These are phyloP conservation scores for Lumnitzera racemosa DNA, from an alignment of 345 rosid genomes.

Conservation along the genomic window DNA sequence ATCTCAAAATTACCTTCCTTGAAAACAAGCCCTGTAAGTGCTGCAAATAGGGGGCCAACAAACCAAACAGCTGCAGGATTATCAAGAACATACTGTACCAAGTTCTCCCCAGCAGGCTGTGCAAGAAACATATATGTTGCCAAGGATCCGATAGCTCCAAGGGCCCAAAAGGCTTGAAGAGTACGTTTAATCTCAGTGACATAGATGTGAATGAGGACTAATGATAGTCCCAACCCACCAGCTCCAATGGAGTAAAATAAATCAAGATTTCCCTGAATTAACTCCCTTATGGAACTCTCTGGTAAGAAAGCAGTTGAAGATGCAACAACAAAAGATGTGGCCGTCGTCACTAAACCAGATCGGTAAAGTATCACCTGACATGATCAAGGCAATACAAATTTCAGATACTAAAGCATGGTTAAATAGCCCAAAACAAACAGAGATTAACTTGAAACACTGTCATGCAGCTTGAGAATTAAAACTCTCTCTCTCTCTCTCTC, in stretches of 20 bases:
- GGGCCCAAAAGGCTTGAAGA: slow-evolving; percentile 88
- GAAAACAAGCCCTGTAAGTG: slow-evolving; percentile 86
- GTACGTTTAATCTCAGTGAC: slow-evolving; percentile 88
- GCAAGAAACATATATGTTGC: slow-evolving; percentile 54
- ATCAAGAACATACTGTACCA: slow-evolving; percentile 58
- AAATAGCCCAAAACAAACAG: background rate
- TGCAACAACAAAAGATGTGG: slow-evolving; percentile 71
- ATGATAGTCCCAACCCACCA: slow-evolving; percentile 69
- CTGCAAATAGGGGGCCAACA: slow-evolving; percentile 87
- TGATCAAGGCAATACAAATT: slow-evolving; percentile 1
- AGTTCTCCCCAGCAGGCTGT: slow-evolving; percentile 54
- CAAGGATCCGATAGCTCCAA: slow-evolving; percentile 69
- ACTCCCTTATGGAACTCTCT: slow-evolving; percentile 33
- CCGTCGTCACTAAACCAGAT: slow-evolving; percentile 74
- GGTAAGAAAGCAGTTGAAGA: slow-evolving; percentile 75
- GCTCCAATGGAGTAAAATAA: slow-evolving; percentile 60
- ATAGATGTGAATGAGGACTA: slow-evolving; percentile 79
- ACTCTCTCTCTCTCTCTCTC: no score
- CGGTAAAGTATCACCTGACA: slow-evolving; percentile 80
- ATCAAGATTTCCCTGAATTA: slow-evolving; percentile 56
- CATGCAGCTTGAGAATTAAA: background rate
- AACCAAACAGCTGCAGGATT: slow-evolving; percentile 77
- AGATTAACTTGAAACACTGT: background rate
- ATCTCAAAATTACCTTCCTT: slow-evolving; percentile 60
- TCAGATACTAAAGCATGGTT: slow-evolving; percentile 1